Evolutionary conservation across 2,329 filamentous ascomycete species (phyloP).

Genomic region (Xylariaceae sp.): DNA sequence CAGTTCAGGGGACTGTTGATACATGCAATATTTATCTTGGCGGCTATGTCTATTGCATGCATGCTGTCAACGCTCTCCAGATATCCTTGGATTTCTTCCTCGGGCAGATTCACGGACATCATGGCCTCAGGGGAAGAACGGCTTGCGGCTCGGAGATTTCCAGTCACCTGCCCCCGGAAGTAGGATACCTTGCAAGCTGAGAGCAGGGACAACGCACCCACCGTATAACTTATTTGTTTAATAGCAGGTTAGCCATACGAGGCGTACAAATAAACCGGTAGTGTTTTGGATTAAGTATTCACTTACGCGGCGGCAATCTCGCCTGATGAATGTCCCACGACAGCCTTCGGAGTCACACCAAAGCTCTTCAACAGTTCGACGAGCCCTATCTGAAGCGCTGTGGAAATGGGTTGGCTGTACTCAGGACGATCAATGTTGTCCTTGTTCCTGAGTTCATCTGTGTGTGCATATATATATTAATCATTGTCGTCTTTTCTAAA

Average conservation of each 20-base stretch:
- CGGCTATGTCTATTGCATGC: too few relatives aligned
- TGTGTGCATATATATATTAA: not conserved
- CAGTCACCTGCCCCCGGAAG: constrained; percentile 32
- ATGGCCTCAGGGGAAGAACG: too few relatives aligned
- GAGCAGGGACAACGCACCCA: constrained; percentile 23
- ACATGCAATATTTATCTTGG: constrained; percentile 36
- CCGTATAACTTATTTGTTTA: constrained; percentile 25
- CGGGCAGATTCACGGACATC: too few relatives aligned
- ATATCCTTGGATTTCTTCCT: too few relatives aligned
- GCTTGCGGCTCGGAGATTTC: too few relatives aligned
- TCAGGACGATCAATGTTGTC: constrained; percentile 24
- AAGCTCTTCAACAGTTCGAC: constrained; percentile 33
- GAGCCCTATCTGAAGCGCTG: constrained; percentile 37
- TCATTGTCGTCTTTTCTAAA: too few relatives aligned
- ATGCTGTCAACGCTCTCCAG: too few relatives aligned
- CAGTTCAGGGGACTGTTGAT: constrained; percentile 38
- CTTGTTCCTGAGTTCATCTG: constrained; percentile 3
- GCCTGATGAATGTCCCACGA: constrained; percentile 39
- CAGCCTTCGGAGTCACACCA: constrained; percentile 24
- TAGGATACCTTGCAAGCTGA: constrained; percentile 37
- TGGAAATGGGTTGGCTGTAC: constrained; percentile 34
- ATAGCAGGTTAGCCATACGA: too few relatives aligned
- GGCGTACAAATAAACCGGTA: too few relatives aligned
- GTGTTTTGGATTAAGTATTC: too few relatives aligned
- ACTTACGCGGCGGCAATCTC: constrained; percentile 40